A percentile compares a stretch with the other conserved stretches of the same genome.
Conservation (phyloP, 2,329 filamentous ascomycete genomes). For the Taxawa tesnikishii region DNA sequence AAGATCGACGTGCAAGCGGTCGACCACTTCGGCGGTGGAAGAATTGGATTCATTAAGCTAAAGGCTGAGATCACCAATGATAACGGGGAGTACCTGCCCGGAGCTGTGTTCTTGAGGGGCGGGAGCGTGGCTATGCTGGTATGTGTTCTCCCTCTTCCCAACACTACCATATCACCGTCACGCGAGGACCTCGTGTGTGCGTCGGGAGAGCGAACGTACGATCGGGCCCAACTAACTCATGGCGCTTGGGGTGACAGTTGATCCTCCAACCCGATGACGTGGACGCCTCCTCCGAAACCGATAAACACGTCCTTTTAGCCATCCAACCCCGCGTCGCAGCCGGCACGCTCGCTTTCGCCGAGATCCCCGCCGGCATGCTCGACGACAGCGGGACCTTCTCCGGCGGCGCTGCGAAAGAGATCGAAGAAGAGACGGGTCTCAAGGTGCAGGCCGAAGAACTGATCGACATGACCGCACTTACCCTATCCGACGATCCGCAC, state of each 20-base stretch:
- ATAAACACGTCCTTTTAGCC: slow-evolving; percentile 41
- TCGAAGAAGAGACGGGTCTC: slow-evolving; percentile 45
- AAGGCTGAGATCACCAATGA: slow-evolving; percentile 41
- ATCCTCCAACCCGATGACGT: slow-evolving; percentile 42
- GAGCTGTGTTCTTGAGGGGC: slow-evolving; percentile 45
- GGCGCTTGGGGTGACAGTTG: slow-evolving; percentile 30
- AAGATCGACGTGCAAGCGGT: slow-evolving; percentile 41
- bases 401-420: slow-evolving; percentile 44
- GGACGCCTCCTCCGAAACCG: slow-evolving; percentile 24
- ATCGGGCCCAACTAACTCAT: too few species aligned
- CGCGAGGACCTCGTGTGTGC: too few species aligned
- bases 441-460: slow-evolving; percentile 36
- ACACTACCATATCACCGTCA: too few species aligned
- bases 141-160: slow-evolving; percentile 7
- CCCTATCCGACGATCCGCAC: slow-evolving; percentile 17
- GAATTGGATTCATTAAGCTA: slow-evolving; percentile 46
- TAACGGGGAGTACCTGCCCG: slow-evolving; percentile 38
- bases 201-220: too few species aligned
- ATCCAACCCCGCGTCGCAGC: slow-evolving; percentile 46
- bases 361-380: slow-evolving; percentile 50
- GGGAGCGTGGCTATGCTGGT: slow-evolving; percentile 47
- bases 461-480: slow-evolving; percentile 41
- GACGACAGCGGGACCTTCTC: slow-evolving; percentile 42
- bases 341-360: slow-evolving; percentile 40
- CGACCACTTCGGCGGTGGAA: slow-evolving; percentile 37